These are phyloP conservation scores for Uncinocarpus reesii DNA, from an alignment of 2,329 filamentous ascomycete genomes.

Conservation along the genomic window DNA sequence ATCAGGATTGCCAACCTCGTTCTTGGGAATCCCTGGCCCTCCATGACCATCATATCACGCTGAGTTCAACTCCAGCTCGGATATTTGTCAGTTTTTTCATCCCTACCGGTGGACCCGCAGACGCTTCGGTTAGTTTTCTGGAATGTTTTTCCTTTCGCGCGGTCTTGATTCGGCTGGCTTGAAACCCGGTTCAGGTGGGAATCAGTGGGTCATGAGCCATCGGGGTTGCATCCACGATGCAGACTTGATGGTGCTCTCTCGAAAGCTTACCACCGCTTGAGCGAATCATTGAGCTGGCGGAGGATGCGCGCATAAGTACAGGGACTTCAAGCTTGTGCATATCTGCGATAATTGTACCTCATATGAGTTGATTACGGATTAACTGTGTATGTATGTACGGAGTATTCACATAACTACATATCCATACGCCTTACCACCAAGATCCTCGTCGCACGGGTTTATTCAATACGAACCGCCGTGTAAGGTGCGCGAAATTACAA, in stretches of 20 bases:
- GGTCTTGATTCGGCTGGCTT: not conserved
- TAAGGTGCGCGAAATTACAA: no score
- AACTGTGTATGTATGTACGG: no score
- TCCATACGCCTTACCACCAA: no score
- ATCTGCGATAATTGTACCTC: no score
- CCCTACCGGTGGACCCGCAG: no score
- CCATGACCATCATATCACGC: no score
- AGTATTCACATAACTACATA: no score
- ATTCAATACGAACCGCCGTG: no score
- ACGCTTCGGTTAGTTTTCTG: constrained; percentile 5
- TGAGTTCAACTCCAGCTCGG: not conserved
- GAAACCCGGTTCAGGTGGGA: not conserved
- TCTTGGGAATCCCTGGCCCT: not conserved
- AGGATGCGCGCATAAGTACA: not conserved
- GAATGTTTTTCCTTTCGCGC: constrained; percentile 7
- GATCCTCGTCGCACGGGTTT: no score
- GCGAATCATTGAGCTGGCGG: not conserved
- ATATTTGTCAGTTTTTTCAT: not conserved
- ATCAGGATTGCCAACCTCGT: no score
- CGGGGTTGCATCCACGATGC: constrained; percentile 5
- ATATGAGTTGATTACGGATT: no score
- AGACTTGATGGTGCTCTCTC: not conserved
- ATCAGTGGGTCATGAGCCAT: constrained; percentile 4
- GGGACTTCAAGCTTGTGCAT: not conserved
- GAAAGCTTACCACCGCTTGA: not conserved